phyloP scores from a whole-genome alignment of 768 basidiomycete species.

The Auriscalpium microsporum region DNA sequence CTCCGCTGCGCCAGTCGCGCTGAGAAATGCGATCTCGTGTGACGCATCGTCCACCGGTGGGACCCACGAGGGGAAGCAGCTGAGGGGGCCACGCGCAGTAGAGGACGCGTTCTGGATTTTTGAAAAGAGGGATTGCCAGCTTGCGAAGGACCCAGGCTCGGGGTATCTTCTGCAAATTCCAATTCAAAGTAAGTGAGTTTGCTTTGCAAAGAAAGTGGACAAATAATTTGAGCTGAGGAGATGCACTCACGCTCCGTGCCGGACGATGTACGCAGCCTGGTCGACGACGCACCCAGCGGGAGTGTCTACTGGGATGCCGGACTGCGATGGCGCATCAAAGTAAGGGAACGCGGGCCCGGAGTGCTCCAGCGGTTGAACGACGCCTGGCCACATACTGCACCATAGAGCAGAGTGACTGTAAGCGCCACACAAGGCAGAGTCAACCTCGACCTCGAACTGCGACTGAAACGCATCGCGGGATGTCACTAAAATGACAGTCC shows the following conservation, averaged over 20 bases:
- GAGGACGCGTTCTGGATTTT: conserved; percentile 36
- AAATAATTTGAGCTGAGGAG: neutral
- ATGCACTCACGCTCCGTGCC: conserved; percentile 32
- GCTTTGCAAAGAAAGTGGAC: neutral
- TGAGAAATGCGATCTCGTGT: conserved; percentile 32
- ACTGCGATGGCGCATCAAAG: conserved; percentile 33
- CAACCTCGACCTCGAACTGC: no score
- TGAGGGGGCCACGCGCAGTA: conserved; percentile 29
- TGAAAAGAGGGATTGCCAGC: conserved; percentile 30
- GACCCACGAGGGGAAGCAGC: conserved; percentile 34
- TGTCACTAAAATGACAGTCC: no score
- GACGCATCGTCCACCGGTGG: conserved; percentile 32
- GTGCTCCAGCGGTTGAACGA: conserved; percentile 32
- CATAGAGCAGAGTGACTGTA: no score
- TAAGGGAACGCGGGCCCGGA: conserved; percentile 36
- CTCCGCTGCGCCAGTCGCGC: conserved; percentile 31
- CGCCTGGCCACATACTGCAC: neutral
- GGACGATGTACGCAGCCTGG: conserved; percentile 36
- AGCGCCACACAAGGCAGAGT: no score
- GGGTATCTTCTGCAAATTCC: conserved; percentile 28
- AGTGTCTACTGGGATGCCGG: conserved; percentile 23
- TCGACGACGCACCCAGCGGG: conserved; percentile 34
- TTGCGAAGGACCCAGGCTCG: conserved; percentile 31
- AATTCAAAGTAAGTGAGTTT: neutral
- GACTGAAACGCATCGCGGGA: no score